phyloP scores from a whole-genome alignment of 495 filamentous ascomycete genomes.

The Penicillium soppii region DNA sequence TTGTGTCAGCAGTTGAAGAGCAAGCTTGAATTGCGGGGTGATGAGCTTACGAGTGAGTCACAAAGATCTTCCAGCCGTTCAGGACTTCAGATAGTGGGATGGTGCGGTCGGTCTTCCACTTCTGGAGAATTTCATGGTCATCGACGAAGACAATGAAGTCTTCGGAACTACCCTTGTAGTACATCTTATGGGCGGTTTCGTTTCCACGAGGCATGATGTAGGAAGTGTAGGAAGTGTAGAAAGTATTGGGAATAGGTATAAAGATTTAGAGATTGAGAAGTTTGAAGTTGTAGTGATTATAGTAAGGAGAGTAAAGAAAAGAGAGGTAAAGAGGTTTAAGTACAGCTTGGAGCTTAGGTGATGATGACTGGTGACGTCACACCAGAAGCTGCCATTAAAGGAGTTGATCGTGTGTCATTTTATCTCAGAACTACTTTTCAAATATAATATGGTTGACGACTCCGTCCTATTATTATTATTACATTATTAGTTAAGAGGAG shows the following conservation, averaged over 20 bases:
- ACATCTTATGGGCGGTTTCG: slow-evolving; percentile 70
- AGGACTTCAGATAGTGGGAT: slow-evolving; percentile 83
- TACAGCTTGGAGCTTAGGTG: slow-evolving; percentile 5
- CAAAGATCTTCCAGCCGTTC: slow-evolving; percentile 84
- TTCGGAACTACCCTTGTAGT: slow-evolving; percentile 85
- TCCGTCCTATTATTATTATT: no score
- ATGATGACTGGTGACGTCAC: slow-evolving; percentile 37
- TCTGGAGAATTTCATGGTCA: slow-evolving; percentile 63
- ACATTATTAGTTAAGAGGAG: no score
- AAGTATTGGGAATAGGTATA: slow-evolving; percentile 1
- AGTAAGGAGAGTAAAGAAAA: slow-evolving; percentile 1
- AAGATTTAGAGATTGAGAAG: background rate
- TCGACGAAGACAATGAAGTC: slow-evolving; percentile 93
- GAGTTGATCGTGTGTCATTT: background rate
- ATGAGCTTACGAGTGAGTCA: slow-evolving; percentile 76
- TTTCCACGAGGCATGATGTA: slow-evolving; percentile 76
- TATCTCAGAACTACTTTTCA: background rate
- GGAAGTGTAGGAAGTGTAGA: slow-evolving; percentile 10
- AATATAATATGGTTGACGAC: no score
- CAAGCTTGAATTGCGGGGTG: background rate
- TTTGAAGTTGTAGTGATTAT: no score
- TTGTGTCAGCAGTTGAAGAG: no score
- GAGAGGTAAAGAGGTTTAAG: slow-evolving; percentile 13
- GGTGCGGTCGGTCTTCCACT: slow-evolving; percentile 80
- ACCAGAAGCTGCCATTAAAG: background rate